Base-by-base conservation (phyloP, 371 early-diverging fungal species). In the Mucor sp. region DNA sequence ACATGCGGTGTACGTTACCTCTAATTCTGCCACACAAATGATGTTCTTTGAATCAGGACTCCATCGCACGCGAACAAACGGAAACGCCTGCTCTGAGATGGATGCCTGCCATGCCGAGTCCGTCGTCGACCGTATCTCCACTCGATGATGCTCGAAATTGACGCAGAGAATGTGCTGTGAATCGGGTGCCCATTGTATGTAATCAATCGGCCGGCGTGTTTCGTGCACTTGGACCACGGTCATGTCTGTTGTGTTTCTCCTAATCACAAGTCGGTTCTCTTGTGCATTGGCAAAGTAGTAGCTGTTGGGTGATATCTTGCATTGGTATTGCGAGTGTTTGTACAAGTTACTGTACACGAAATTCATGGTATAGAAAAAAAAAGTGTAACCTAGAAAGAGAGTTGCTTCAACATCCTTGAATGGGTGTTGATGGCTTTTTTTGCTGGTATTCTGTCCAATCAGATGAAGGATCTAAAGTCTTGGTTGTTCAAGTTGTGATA, bases 181-280 rank as follows among this genome's bases (percentile, higher is more conserved):
- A 76, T 90, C 84, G 2, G 86, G 77, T 11, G 93, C 87, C 94
- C 94, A 95, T 55, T 68, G 79, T 8, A 94, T 57, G 19, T 82
- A 76, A 63, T 89, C 79, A 62, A 93, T 81, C 32, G 63, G 56
- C 65, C 84, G 81, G 6, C 62, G 32, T 55, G 80, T 81, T 19
- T 81, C 76, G 67, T 82, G 89, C 48, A 91, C 87, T 69, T 91
- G 80, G 15, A 92, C 79, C 6, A 90, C 79, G 33, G 83, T 79
- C 9, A 89, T 78, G 60, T 90, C 84, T 5, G 19, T 4, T 0
- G 56, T 57, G 11, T 69, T 58, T 25, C 50, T 53, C 12, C 96
- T 87, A 61, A 95, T 81, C 5, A 93, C 90, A 15, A 95, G 81
- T 19, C 92, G 83, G 67, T 88, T 81, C 35, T 90, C 87, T 8